Percentiles rank a stretch among this genome's conserved stretches.
Evolutionary conservation across 371 early-diverging fungal genomes (phyloP).

Genomic region (Mortierella sp.): DNA sequence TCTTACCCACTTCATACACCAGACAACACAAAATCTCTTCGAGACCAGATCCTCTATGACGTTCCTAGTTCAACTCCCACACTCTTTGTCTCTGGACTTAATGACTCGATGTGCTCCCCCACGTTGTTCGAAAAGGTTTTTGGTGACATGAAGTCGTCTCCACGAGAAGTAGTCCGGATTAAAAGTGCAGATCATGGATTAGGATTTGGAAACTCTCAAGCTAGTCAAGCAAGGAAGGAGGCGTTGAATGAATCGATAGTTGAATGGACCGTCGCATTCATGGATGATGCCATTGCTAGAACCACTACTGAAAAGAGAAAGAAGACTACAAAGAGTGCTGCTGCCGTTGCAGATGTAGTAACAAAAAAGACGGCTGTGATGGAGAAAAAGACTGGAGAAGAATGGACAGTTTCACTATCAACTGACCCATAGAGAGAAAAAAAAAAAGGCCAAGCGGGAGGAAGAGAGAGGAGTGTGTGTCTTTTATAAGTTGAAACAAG

Average conservation of each 20-base stretch:
- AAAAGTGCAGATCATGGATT: slow-evolving; percentile 43
- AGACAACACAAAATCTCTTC: slow-evolving; percentile 41
- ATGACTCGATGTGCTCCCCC: slow-evolving; percentile 49
- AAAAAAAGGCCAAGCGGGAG: background rate
- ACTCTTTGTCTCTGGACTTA: slow-evolving; percentile 42
- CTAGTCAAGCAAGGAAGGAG: slow-evolving; percentile 34
- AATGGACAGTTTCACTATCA: slow-evolving; percentile 42
- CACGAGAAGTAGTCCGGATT: slow-evolving; percentile 35
- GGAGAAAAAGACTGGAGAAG: slow-evolving; percentile 27
- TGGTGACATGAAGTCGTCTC: slow-evolving; percentile 36
- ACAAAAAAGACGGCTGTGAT: slow-evolving; percentile 37
- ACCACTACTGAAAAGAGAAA: background rate
- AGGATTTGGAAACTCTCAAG: slow-evolving; percentile 40
- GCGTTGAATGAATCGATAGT: slow-evolving; percentile 19
- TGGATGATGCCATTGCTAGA: slow-evolving; percentile 36
- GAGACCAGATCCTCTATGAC: slow-evolving; percentile 43
- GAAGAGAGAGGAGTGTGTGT: too few relatives aligned
- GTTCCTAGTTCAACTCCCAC: slow-evolving; percentile 28
- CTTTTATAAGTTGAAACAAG: background rate
- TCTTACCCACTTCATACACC: slow-evolving; percentile 49
- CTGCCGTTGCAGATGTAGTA: background rate
- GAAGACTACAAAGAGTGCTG: background rate
- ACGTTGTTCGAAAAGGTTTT: slow-evolving; percentile 34
- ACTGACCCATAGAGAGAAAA: background rate
- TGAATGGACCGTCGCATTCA: slow-evolving; percentile 33